A percentile compares a stretch with the other conserved stretches of the same genome.
Evolutionary conservation across 2,329 filamentous ascomycete species (phyloP).

Genomic region (Biscogniauxia sp.): DNA sequence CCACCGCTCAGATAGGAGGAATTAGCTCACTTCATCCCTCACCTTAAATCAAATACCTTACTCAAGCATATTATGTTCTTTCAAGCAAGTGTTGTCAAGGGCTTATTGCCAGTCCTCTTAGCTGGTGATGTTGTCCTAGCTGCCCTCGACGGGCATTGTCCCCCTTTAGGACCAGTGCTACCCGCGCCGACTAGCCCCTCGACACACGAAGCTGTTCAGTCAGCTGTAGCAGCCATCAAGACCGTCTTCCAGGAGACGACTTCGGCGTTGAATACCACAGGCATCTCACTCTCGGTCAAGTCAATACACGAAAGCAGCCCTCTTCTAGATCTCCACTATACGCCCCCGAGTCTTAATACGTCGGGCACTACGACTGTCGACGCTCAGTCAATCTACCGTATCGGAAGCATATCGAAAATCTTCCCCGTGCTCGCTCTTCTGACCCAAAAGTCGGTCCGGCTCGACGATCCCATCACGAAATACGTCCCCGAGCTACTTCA

Average conservation of each 20-base stretch:
- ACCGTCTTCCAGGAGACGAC: constrained; percentile 29
- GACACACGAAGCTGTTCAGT: constrained; percentile 29
- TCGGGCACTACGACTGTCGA: constrained; percentile 29
- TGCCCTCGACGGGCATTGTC: constrained; percentile 36
- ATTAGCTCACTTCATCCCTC: not conserved
- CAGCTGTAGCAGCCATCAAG: constrained; percentile 25
- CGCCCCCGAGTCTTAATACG: constrained; percentile 32
- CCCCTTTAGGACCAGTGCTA: constrained; percentile 42
- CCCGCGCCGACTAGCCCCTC: constrained; percentile 36
- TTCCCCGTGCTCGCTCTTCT: constrained; percentile 25
- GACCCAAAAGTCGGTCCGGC: constrained; percentile 18
- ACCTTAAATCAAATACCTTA: not conserved
- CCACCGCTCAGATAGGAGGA: not conserved
- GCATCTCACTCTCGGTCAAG: constrained; percentile 39
- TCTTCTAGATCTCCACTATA: constrained; percentile 41
- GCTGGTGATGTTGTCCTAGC: constrained; percentile 16
- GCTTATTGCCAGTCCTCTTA: constrained; percentile 12
- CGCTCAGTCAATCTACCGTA: constrained; percentile 35
- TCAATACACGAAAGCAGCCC: constrained; percentile 39
- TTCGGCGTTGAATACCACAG: constrained; percentile 31
- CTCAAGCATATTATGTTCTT: constrained; percentile 8
- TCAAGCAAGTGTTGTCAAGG: not conserved
- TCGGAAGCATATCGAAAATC: constrained; percentile 39
- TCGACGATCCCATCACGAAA: constrained; percentile 25
- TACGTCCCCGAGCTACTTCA: constrained; percentile 28